A percentile compares a stretch with the other conserved stretches of the same genome.
These are phyloP conservation scores for Solanum hybrid DNA, from an alignment of 305 asterid genomes.

Conservation along the genomic window DNA sequence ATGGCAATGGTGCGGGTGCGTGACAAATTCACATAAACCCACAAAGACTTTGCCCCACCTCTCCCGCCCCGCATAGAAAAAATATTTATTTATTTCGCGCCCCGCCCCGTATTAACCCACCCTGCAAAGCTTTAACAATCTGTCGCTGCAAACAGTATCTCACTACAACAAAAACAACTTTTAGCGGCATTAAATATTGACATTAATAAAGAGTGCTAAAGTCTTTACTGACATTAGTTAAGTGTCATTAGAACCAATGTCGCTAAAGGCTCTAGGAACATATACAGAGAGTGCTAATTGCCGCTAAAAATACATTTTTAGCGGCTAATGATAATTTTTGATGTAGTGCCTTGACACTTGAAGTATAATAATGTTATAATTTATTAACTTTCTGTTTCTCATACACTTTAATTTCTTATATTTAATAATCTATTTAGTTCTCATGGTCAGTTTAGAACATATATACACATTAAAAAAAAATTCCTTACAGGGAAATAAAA, in stretches of 20 bases:
- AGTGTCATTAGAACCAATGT: not conserved
- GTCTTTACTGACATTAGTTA: not conserved
- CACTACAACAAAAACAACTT: not conserved
- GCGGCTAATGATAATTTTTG: not conserved
- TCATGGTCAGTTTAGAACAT: not conserved
- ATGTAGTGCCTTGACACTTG: not conserved
- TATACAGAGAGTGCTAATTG: not conserved
- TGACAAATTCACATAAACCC: not conserved
- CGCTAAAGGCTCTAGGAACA: not conserved
- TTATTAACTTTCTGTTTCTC: not conserved
- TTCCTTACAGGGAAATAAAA: not conserved
- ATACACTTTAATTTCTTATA: not conserved
- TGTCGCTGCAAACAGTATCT: not conserved
- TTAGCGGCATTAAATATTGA: not conserved
- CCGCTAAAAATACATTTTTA: not conserved
- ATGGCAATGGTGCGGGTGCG: not conserved
- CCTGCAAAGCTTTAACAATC: not conserved
- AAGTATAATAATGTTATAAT: not conserved
- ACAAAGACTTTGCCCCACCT: not conserved
- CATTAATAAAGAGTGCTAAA: not conserved
- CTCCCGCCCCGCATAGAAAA: not conserved
- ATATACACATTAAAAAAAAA: too few species aligned
- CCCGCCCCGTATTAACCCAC: not conserved
- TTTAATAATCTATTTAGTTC: not conserved
- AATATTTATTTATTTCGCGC: too few species aligned